Percentiles rank a stretch among this genome's conserved stretches.
Conservation (phyloP, 1,139 yeast genomes). For the Pichia sp. region DNA sequence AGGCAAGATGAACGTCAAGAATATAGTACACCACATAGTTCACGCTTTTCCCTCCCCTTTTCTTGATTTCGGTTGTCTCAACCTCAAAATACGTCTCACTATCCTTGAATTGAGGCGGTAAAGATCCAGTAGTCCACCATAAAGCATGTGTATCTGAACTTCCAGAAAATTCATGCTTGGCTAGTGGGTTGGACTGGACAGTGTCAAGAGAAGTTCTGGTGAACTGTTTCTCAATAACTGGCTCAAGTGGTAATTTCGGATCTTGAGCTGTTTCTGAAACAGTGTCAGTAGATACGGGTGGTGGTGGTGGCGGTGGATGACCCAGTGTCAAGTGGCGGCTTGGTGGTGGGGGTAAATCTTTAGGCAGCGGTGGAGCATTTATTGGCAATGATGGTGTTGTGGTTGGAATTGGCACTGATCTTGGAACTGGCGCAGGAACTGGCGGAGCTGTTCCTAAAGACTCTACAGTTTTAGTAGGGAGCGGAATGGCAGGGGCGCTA, state of each 20-base stretch:
- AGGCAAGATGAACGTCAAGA: constrained; percentile 66
- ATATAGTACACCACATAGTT: constrained; percentile 63
- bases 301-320: constrained; percentile 2
- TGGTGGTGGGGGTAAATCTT: neutral
- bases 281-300: constrained; percentile 16
- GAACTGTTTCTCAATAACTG: constrained; percentile 19
- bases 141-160: constrained; percentile 14
- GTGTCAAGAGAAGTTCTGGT: constrained; percentile 5
- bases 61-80: constrained; percentile 47
- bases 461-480: neutral
- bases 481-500: neutral
- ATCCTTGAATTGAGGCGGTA: constrained; percentile 46
- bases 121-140: constrained; percentile 61
- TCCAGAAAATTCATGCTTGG: constrained; percentile 9
- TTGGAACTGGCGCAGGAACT: constrained; percentile 7
- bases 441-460: constrained; percentile 1
- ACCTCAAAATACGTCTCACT: constrained; percentile 54
- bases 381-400: constrained; percentile 9
- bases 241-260: constrained; percentile 6
- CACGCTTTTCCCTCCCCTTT: constrained; percentile 48
- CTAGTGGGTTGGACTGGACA: constrained; percentile 3
- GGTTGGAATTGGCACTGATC: constrained; percentile 10
- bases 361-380: constrained; percentile 11
- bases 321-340: constrained; percentile 3
- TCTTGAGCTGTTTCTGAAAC: neutral